Conservation (phyloP, 2,329 filamentous ascomycete genomes). For the Chaetomium olivaceum region DNA sequence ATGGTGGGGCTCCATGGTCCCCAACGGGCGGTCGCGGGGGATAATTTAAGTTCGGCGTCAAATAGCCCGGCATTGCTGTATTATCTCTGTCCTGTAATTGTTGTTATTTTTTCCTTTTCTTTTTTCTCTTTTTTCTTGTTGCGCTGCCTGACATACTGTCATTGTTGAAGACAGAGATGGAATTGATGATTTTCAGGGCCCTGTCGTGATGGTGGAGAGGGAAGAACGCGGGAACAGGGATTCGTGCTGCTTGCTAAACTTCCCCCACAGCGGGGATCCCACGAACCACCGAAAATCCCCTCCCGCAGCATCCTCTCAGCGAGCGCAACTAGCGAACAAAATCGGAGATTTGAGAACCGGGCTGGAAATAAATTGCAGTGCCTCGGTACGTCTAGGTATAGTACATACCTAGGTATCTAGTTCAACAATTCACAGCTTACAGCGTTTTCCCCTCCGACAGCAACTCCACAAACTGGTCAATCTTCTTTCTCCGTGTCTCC, state of each 20-base stretch:
- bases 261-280: background rate
- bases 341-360: background rate
- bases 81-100: no score
- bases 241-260: background rate
- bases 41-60: no score
- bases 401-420: no score
- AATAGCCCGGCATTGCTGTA: no score
- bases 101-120: no score
- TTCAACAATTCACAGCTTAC: constrained; percentile 40
- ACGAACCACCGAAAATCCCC: background rate
- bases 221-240: background rate
- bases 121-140: no score
- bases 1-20: constrained; percentile 49
- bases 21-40: no score
- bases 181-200: background rate
- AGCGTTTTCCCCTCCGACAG: constrained; percentile 41
- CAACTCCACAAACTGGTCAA: constrained; percentile 45
- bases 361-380: background rate
- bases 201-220: background rate
- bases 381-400: background rate
- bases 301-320: background rate
- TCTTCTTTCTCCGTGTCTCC: constrained; percentile 42
- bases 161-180: constrained; percentile 41
- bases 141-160: background rate
- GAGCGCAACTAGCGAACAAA: background rate